These are phyloP conservation scores for Cutaneotrichosporon mucoides DNA, from an alignment of 1,284 basidiomycete species.

Conservation along the genomic window DNA sequence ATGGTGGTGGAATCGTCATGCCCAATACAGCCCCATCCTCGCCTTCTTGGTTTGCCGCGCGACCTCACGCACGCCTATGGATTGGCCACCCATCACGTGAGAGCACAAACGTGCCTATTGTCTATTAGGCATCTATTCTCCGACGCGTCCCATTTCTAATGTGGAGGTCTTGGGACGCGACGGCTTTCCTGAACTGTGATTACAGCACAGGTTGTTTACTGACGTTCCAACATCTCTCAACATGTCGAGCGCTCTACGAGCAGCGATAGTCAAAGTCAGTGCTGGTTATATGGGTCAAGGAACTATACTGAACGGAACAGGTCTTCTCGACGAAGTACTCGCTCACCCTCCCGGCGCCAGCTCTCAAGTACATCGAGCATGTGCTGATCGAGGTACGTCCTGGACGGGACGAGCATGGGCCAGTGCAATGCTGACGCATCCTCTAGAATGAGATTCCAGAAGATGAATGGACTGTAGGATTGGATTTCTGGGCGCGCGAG, in stretches of 20 bases:
- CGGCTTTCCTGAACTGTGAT: background rate
- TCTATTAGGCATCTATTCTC: background rate
- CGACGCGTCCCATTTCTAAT: conserved; percentile 5
- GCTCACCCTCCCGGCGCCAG: conserved; percentile 46
- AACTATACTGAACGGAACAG: conserved; percentile 18
- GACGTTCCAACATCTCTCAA: background rate
- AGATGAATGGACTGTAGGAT: conserved; percentile 54
- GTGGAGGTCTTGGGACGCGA: conserved; percentile 13
- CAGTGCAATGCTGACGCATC: background rate
- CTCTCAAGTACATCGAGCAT: conserved; percentile 46
- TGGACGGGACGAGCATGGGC: background rate
- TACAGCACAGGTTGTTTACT: background rate
- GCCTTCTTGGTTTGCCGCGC: background rate
- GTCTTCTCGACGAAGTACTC: conserved; percentile 51
- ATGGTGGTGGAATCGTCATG: background rate
- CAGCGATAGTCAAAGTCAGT: conserved; percentile 48
- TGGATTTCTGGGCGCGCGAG: conserved; percentile 79
- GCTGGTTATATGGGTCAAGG: background rate
- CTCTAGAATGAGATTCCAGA: conserved; percentile 62
- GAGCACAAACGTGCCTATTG: background rate
- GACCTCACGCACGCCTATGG: background rate
- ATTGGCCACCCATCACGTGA: background rate
- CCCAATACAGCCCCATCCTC: no score
- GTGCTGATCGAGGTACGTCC: conserved; percentile 41
- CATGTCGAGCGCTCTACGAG: conserved; percentile 44